Base-by-base conservation (phyloP, 2,329 filamentous ascomycete species). In the Diaporthe nobilis region DNA sequence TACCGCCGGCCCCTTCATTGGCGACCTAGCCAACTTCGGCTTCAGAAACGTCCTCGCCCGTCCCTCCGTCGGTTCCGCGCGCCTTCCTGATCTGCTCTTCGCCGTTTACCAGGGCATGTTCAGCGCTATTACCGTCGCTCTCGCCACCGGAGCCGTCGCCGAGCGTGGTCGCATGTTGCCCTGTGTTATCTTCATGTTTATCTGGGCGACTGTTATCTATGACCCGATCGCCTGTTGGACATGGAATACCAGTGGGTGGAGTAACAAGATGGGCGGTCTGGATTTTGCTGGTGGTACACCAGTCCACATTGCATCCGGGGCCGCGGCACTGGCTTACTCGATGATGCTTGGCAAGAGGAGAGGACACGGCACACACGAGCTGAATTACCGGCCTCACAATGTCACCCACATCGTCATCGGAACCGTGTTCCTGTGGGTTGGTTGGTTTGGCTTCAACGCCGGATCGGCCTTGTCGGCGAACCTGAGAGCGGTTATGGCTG, bases 201-300 rank as follows among this genome's bases (percentile, higher is more conserved):
- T 98, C 83, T 98, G 95, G 95, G 90, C 93, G 1, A 98, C 95
- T 7, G 82, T 98, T 76, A 94, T 98, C 82, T 98, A 98, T 85
- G 95, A 98, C 80, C 94, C 95, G 2, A 95, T 98, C 82, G 95
- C 95, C 61, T 98, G 95, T 89, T 98, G 95, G 95, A 97, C 94
- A 12, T 98, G 95, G 95, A 98, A 98, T 83, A 85, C 94, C 0
- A 87, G 87, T 44, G 95, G 95, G 31, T 98, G 95, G 95, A 92
- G 93, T 17, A 94, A 90, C 84, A 88, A 90, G 78, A 90, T 97
- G 85, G 95, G 95, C 63, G 94, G 94, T 39, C 89, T 97, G 60
- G 95, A 98, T 85, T 98, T 97, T 81, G 95, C 95, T 31, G 95
- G 95, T 78, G 95, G 95, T 80, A 97, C 95, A 2, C 95, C 95